Conservation (phyloP, 2,329 filamentous ascomycete species). For the Aspergillus piperis region DNA sequence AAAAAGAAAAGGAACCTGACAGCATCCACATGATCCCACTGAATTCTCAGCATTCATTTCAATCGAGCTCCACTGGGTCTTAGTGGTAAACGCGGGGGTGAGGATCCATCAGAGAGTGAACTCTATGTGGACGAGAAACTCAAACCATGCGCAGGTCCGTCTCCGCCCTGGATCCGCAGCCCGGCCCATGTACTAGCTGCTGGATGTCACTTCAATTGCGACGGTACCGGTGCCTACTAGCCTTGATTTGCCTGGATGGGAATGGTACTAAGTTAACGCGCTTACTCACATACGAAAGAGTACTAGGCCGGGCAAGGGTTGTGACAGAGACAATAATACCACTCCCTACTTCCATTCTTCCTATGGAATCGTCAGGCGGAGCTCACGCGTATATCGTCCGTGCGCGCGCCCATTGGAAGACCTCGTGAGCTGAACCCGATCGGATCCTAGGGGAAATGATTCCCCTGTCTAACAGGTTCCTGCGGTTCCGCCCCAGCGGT, state of each 20-base stretch:
- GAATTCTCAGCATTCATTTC: slow-evolving; percentile 23
- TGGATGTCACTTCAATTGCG: slow-evolving; percentile 19
- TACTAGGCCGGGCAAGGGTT: slow-evolving; percentile 12
- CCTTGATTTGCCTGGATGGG: slow-evolving; percentile 7
- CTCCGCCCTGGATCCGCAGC: slow-evolving; percentile 21
- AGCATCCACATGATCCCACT: slow-evolving; percentile 31
- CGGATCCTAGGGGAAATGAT: slow-evolving; percentile 14
- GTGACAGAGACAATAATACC: slow-evolving; percentile 11
- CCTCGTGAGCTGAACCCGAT: slow-evolving; percentile 26
- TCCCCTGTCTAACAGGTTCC: slow-evolving; percentile 26
- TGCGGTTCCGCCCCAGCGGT: slow-evolving; percentile 27
- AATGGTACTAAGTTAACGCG: slow-evolving; percentile 17
- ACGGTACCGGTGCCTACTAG: slow-evolving; percentile 15
- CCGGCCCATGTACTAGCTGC: slow-evolving; percentile 15
- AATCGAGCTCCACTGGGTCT: slow-evolving; percentile 23
- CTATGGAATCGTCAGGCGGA: slow-evolving; percentile 21
- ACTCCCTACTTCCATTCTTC: slow-evolving; percentile 13
- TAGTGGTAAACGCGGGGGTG: slow-evolving; percentile 16
- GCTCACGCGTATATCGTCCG: slow-evolving; percentile 27
- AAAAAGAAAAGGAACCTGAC: slow-evolving; percentile 27
- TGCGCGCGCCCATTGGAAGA: slow-evolving; percentile 24
- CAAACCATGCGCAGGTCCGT: slow-evolving; percentile 19
- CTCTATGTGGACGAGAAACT: slow-evolving; percentile 19
- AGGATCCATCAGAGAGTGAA: slow-evolving; percentile 20
- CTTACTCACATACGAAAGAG: slow-evolving; percentile 14